Conservation (phyloP, 176 grass and related monocot genomes). For the Ensete glaucum region DNA sequence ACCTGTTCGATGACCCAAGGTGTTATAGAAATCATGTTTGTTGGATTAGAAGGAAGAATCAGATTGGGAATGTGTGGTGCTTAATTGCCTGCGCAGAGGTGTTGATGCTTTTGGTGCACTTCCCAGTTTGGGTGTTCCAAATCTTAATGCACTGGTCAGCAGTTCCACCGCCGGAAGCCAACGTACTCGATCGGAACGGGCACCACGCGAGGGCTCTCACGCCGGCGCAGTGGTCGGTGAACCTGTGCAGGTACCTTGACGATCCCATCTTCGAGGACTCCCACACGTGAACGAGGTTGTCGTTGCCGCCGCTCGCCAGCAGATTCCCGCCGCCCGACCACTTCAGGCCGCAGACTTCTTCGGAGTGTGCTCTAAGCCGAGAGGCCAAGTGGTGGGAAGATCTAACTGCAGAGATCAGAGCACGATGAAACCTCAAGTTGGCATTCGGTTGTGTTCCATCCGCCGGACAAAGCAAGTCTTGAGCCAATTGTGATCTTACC, state of each 20-base stretch:
- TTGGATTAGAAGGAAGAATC: too few relatives aligned
- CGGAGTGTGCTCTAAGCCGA: constrained; percentile 14
- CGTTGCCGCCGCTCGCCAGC: constrained; percentile 32
- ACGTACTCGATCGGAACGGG: constrained; percentile 20
- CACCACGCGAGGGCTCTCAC: constrained; percentile 36
- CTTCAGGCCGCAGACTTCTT: constrained; percentile 28
- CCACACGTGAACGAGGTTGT: constrained; percentile 29
- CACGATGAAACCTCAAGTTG: not conserved
- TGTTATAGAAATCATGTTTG: too few relatives aligned
- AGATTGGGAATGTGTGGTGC: too few relatives aligned
- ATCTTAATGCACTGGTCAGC: constrained; percentile 28
- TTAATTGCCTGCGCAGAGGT: constrained; percentile 23
- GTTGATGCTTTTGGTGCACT: constrained; percentile 20
- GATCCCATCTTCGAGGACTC: constrained; percentile 11
- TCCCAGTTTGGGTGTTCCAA: constrained; percentile 23
- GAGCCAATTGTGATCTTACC: constrained; percentile 8
- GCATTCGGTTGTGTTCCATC: too few relatives aligned
- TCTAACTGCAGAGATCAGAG: constrained; percentile 20
- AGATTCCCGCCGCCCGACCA: constrained; percentile 23
- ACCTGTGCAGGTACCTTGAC: constrained; percentile 22
- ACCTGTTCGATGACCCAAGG: constrained; percentile 3
- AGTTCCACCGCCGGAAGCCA: constrained; percentile 30
- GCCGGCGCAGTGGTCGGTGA: constrained; percentile 19
- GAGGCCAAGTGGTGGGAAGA: constrained; percentile 1
- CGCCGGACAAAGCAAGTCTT: not conserved